Base-by-base conservation (phyloP, 163 green algal species). In the Coccomyxa subellipsoidea region DNA sequence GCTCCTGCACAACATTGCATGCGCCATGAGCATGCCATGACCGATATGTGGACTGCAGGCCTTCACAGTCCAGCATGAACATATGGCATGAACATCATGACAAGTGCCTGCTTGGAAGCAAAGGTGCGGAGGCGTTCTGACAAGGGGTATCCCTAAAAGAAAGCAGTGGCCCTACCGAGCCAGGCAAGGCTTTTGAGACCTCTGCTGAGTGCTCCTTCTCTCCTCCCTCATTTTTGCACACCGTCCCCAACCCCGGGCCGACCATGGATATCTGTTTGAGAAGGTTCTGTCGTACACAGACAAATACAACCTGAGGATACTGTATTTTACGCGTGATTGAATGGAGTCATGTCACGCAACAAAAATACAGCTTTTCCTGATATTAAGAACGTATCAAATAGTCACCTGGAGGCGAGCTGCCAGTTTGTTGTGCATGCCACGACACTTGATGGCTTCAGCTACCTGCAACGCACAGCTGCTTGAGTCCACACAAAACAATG, bases 401-500 rank as follows among this genome's bases (percentile, higher is more conserved):
- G 47, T 39, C 36, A 81, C 82, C 82, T 91, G 87, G 36, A 95
- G 93, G 23, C 89, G 79, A 0, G 38, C 37, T 15, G 90, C 86
- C 36, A 96, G 83, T 73, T 89, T 83, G 25, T 84, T 75, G 31
- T 96, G 88, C 87, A 94, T 92, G 78, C 90, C 90, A 18, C 90
- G 83, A 84, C 89, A 93, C 36, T 87, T 85, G 66, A 94, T 94
- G 32, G 89, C 86, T 23, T 93, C 88, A 27, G 84, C 80, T n/a
- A 95, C 38, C 80, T 90, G 77, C n/a, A n/a, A n/a, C n/a, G n/a
- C 66, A 73, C 1, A 75, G 36, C 9, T 8, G 4, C 38, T 76
- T 59, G 37, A 69, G 2, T 77, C 15, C n/a, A n/a, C n/a, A n/a
- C n/a, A n/a, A n/a, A n/a, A n/a, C n/a, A n/a, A n/a, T n/a, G n/a